Conservation (phyloP, 2,329 filamentous ascomycete species). For the Colletotrichum somersetense region DNA sequence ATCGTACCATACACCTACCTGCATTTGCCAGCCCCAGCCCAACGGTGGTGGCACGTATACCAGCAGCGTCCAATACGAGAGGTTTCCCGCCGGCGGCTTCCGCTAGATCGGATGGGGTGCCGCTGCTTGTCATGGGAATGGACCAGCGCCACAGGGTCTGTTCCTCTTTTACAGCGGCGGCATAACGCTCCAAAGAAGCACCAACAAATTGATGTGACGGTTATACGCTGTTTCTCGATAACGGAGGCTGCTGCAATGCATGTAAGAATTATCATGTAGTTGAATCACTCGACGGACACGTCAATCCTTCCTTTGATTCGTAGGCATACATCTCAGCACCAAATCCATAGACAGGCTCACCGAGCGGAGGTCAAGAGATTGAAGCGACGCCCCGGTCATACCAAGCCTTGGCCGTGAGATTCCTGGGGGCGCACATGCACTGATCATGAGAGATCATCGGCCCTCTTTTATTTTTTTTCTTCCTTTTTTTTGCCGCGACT, state of each 20-base stretch:
- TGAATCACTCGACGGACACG: constrained; percentile 21
- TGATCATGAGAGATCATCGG: constrained; percentile 5
- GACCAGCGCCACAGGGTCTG: constrained; percentile 2
- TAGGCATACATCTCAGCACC: neutral
- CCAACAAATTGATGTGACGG: neutral
- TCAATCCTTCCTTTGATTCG: constrained; percentile 20
- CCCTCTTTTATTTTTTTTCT: too few relatives aligned
- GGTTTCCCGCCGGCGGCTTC: constrained; percentile 5
- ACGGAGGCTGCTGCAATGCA: constrained; percentile 1
- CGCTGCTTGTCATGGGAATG: constrained; percentile 13
- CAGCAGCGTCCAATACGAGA: neutral
- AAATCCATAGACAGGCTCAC: neutral
- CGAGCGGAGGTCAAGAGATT: constrained; percentile 1
- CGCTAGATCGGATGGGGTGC: constrained; percentile 24
- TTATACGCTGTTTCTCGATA: neutral
- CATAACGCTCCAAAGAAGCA: neutral
- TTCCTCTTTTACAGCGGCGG: neutral
- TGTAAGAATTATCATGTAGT: constrained; percentile 4
- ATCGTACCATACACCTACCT: neutral
- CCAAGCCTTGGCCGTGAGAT: constrained; percentile 4
- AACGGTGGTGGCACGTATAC: neutral
- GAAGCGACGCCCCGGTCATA: neutral
- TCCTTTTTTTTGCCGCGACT: neutral
- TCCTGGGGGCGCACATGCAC: constrained; percentile 12
- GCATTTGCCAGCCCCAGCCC: neutral